Percentiles rank a stretch among this genome's conserved stretches.
phyloP scores from a whole-genome alignment of 1,284 basidiomycete species.

The Pyrrhoderma lamaoense region DNA sequence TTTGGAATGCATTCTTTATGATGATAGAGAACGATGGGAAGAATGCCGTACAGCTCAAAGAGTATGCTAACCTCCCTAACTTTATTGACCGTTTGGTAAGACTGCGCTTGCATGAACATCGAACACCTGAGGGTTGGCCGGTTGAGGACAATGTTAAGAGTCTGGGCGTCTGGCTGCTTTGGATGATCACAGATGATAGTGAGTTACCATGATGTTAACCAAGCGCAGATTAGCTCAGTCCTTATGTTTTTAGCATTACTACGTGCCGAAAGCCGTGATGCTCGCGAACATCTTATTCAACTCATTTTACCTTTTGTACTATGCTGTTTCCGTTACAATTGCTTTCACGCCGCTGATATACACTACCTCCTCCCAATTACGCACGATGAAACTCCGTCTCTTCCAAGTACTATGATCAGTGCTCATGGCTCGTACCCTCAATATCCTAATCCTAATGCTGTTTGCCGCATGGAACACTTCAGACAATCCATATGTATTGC shows the following conservation, averaged over 20 bases:
- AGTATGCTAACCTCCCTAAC: slow-evolving; percentile 39
- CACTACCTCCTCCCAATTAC: slow-evolving; percentile 48
- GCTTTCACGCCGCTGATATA: slow-evolving; percentile 51
- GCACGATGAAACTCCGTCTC: slow-evolving; percentile 19
- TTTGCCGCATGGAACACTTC: slow-evolving; percentile 33
- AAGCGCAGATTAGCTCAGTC: not conserved
- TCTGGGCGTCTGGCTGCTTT: slow-evolving; percentile 56
- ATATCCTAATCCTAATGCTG: slow-evolving; percentile 36
- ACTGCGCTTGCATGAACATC: slow-evolving; percentile 38
- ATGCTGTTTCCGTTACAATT: slow-evolving; percentile 47
- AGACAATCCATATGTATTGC: slow-evolving; percentile 32
- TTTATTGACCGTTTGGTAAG: slow-evolving; percentile 43
- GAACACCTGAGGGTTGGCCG: slow-evolving; percentile 45
- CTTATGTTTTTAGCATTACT: slow-evolving; percentile 37
- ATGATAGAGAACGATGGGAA: slow-evolving; percentile 70
- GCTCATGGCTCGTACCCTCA: slow-evolving; percentile 50
- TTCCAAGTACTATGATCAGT: slow-evolving; percentile 37
- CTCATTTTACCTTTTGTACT: slow-evolving; percentile 53
- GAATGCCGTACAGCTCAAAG: slow-evolving; percentile 52
- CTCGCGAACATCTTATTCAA: slow-evolving; percentile 39
- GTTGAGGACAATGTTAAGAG: slow-evolving; percentile 40
- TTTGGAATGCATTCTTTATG: slow-evolving; percentile 58
- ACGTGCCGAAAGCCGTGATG: slow-evolving; percentile 30
- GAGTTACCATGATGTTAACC: slow-evolving; percentile 19
- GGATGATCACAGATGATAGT: slow-evolving; percentile 51